Conservation (phyloP, 352 stramenopile species). For the Phytopythium mirpurense region DNA sequence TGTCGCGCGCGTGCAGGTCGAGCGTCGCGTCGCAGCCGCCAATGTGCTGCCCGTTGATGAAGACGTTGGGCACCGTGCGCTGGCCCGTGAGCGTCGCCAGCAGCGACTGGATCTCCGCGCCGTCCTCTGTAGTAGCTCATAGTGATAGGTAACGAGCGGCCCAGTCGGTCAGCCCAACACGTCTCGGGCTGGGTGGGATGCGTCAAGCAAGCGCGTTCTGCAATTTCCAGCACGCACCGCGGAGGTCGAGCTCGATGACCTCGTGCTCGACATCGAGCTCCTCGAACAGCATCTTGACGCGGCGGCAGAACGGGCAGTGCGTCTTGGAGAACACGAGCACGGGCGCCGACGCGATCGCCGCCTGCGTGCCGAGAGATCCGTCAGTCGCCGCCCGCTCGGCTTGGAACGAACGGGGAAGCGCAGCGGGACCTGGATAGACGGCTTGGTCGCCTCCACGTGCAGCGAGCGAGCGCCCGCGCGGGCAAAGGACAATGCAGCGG, state of each 20-base stretch:
- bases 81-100: constrained; percentile 92
- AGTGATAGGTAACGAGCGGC: too few species aligned
- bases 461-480: constrained; percentile 24
- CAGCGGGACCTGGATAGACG: constrained; percentile 52
- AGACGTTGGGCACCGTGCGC: constrained; percentile 97
- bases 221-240: constrained; percentile 29
- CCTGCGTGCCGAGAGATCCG: constrained; percentile 14
- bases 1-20: constrained; percentile 42
- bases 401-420: too few species aligned
- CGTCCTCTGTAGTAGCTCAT: constrained; percentile 77
- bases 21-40: constrained; percentile 90
- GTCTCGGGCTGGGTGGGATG: too few species aligned
- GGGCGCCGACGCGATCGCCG: constrained; percentile 55
- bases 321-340: constrained; percentile 95
- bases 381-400: neutral
- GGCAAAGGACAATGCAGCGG: neutral
- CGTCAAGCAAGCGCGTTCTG: too few species aligned
- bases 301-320: constrained; percentile 90
- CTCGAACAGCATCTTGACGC: constrained; percentile 87
- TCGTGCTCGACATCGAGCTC: constrained; percentile 61
- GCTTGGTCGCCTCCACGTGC: constrained; percentile 55
- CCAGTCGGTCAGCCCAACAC: too few species aligned
- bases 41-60: constrained; percentile 95
- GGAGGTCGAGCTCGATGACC: constrained; percentile 66
- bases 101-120: constrained; percentile 86